Conservation (phyloP, 176 grass and related monocot genomes). For the Puccinellia tenuiflora region DNA sequence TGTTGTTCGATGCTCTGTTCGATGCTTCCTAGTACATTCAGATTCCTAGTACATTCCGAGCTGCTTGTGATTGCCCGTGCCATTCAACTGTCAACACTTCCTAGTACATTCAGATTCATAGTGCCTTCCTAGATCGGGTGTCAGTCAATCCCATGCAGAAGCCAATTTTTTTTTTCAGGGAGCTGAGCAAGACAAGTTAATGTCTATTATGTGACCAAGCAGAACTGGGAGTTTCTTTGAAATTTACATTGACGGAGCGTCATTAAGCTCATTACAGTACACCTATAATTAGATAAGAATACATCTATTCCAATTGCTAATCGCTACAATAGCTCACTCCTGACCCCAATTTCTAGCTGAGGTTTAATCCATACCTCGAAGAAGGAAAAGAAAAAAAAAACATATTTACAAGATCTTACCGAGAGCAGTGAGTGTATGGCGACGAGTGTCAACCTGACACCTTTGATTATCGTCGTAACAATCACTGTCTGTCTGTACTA, state of each 20-base stretch:
- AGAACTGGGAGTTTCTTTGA: slow-evolving; percentile 7
- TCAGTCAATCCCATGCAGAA: not conserved
- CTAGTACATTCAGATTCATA: too few species aligned
- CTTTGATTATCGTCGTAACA: not conserved
- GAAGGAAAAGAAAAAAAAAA: slow-evolving; percentile 19
- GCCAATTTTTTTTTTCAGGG: too few species aligned
- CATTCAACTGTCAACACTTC: not conserved
- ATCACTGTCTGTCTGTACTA: not conserved
- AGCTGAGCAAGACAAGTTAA: not conserved
- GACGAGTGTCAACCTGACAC: too few species aligned
- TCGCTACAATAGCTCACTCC: not conserved
- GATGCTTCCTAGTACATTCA: not conserved
- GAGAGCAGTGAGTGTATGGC: not conserved
- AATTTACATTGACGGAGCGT: slow-evolving; percentile 29
- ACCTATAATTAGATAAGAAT: slow-evolving; percentile 21
- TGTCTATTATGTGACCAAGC: not conserved
- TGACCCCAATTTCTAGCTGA: slow-evolving; percentile 25
- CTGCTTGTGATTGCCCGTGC: not conserved
- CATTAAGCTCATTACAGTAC: slow-evolving; percentile 29
- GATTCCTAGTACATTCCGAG: too few species aligned
- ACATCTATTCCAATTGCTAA: slow-evolving; percentile 23
- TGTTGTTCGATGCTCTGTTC: not conserved
- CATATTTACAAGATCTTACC: slow-evolving; percentile 58
- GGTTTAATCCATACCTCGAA: slow-evolving; percentile 26
- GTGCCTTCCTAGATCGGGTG: not conserved